Percentiles rank a stretch among this genome's conserved stretches.
Evolutionary conservation across 768 basidiomycete genomes (phyloP).

Genomic region (Chalciporus sphaerocephalus): DNA sequence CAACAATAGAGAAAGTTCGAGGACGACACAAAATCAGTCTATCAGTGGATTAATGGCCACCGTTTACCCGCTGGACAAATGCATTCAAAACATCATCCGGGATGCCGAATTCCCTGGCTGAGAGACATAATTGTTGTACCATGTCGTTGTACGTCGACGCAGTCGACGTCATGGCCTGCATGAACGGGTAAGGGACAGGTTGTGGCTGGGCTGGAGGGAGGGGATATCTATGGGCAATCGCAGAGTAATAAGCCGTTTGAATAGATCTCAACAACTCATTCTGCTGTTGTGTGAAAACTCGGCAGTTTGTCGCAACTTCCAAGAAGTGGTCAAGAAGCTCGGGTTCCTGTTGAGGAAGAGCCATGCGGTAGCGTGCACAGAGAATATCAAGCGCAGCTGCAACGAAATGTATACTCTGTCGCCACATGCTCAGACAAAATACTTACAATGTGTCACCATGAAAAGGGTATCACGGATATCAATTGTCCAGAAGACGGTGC

Average conservation of each 20-base stretch:
- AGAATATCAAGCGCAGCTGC: conserved; percentile 55
- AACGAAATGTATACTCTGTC: conserved; percentile 13
- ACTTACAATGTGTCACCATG: conserved; percentile 38
- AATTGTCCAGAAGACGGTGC: conserved; percentile 69
- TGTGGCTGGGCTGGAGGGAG: conserved; percentile 6
- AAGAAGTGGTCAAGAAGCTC: conserved; percentile 45
- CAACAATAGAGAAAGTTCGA: neutral
- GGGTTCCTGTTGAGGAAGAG: conserved; percentile 31
- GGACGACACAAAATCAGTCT: neutral
- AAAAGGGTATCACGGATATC: conserved; percentile 61
- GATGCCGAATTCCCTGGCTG: conserved; percentile 71
- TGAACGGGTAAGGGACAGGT: conserved; percentile 15
- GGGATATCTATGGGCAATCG: conserved; percentile 13
- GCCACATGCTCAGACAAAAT: neutral
- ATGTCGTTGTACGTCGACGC: conserved; percentile 35
- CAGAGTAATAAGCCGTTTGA: conserved; percentile 29
- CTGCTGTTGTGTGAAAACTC: conserved; percentile 65
- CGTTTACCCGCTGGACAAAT: conserved; percentile 53
- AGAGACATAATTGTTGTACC: conserved; percentile 30
- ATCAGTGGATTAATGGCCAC: conserved; percentile 17
- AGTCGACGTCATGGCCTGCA: conserved; percentile 16
- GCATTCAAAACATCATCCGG: conserved; percentile 64
- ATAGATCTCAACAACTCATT: conserved; percentile 44
- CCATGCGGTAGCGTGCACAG: conserved; percentile 43
- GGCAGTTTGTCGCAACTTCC: conserved; percentile 49